Conservation (phyloP, 192 early-diverging fungal genomes). For the Ambispora gerdemannii region DNA sequence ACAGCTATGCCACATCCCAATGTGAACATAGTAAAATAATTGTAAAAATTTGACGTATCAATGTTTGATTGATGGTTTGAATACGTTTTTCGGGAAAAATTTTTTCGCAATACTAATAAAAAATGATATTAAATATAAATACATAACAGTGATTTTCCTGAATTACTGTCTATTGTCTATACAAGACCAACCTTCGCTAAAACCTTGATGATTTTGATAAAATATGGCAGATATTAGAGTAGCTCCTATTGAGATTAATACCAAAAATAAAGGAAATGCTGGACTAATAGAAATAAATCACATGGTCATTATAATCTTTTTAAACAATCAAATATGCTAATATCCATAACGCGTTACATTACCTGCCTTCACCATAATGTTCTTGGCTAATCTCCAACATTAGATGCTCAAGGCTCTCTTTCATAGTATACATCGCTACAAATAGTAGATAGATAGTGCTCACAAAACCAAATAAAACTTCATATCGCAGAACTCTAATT, state of each 20-base stretch:
- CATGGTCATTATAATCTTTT: too few relatives aligned
- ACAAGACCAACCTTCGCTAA: slow-evolving; percentile 42
- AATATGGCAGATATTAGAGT: slow-evolving; percentile 46
- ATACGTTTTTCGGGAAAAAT: too few relatives aligned
- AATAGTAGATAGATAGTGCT: slow-evolving; percentile 55
- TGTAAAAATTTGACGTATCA: too few relatives aligned
- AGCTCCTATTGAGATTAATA: slow-evolving; percentile 38
- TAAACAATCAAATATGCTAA: too few relatives aligned
- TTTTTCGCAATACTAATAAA: too few relatives aligned
- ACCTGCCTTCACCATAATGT: slow-evolving; percentile 39
- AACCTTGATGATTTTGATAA: slow-evolving; percentile 51
- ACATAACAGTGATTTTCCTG: too few relatives aligned
- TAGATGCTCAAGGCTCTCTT: slow-evolving; percentile 58
- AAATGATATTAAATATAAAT: too few relatives aligned
- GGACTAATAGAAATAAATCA: slow-evolving; percentile 28
- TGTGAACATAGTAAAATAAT: neutral
- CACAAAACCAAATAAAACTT: slow-evolving; percentile 51
- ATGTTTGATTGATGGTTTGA: too few relatives aligned
- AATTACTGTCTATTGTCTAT: too few relatives aligned
- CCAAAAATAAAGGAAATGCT: slow-evolving; percentile 40
- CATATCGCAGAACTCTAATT: slow-evolving; percentile 49
- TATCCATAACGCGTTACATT: slow-evolving; percentile 27
- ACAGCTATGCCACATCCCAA: slow-evolving; percentile 40
- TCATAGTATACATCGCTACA: slow-evolving; percentile 55
- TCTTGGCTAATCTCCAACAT: slow-evolving; percentile 47